These are phyloP conservation scores for Cytospora paraplurivora DNA, from an alignment of 2,329 filamentous ascomycete genomes.

Conservation along the genomic window DNA sequence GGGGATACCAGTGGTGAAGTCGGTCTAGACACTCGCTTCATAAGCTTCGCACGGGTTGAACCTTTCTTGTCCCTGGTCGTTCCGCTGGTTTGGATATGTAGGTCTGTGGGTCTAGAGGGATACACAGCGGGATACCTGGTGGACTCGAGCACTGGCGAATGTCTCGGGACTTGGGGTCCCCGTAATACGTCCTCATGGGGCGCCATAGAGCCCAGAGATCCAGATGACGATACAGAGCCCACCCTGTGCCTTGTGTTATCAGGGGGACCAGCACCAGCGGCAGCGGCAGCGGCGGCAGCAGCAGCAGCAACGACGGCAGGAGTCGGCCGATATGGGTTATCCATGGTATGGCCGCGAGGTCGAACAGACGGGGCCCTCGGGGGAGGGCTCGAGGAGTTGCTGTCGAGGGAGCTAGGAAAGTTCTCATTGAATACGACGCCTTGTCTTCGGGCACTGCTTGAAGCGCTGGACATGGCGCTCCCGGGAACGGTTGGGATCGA, in stretches of 20 bases:
- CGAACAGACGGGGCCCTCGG: constrained; percentile 45
- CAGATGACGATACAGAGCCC: constrained; percentile 69
- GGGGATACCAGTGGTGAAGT: constrained; percentile 58
- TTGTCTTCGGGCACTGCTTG: constrained; percentile 43
- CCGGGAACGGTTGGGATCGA: constrained; percentile 44
- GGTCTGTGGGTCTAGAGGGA: constrained; percentile 39
- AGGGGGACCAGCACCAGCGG: constrained; percentile 38
- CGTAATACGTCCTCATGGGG: constrained; percentile 50
- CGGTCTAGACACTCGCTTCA: constrained; percentile 59
- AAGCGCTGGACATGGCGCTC: constrained; percentile 40
- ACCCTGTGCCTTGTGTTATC: constrained; percentile 63
- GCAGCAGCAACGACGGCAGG: constrained; percentile 40
- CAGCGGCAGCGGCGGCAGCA: constrained; percentile 44
- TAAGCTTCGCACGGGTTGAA: constrained; percentile 50
- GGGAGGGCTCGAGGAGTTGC: constrained; percentile 46
- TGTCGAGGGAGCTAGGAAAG: constrained; percentile 54
- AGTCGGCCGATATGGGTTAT: constrained; percentile 55
- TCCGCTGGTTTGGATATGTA: constrained; percentile 38
- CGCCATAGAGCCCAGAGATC: constrained; percentile 56
- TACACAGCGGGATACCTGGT: constrained; percentile 46
- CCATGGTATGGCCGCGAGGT: constrained; percentile 61
- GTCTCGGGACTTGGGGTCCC: constrained; percentile 41
- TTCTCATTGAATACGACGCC: constrained; percentile 64
- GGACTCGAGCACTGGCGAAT: constrained; percentile 46
- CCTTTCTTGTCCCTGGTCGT: constrained; percentile 51